phyloP scores from a whole-genome alignment of 495 filamentous ascomycete species.

The Talaromyces ruber region DNA sequence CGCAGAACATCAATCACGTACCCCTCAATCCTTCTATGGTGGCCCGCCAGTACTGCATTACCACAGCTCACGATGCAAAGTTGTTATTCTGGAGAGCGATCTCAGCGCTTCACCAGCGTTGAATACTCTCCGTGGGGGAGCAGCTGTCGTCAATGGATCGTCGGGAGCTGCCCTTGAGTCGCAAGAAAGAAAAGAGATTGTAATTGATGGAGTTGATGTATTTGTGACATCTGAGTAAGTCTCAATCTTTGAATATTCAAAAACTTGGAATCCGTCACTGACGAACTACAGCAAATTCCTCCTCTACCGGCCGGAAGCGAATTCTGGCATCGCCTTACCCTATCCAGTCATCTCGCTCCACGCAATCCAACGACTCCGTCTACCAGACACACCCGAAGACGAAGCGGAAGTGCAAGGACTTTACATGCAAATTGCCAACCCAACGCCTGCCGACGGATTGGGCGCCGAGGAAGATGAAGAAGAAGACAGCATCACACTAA shows the following conservation, averaged over 20 bases:
- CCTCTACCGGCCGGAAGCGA: constrained; percentile 53
- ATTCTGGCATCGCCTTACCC: constrained; percentile 65
- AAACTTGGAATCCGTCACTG: not conserved
- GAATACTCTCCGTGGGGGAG: constrained; percentile 19
- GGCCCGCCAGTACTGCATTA: constrained; percentile 75
- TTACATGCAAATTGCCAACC: constrained; percentile 70
- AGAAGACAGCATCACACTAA: constrained; percentile 61
- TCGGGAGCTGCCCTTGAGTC: constrained; percentile 3
- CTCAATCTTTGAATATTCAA: not conserved
- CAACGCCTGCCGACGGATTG: constrained; percentile 29
- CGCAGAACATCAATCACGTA: constrained; percentile 71
- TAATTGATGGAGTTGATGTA: constrained; percentile 50
- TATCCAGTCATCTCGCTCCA: constrained; percentile 87
- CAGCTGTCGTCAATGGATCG: constrained; percentile 12
- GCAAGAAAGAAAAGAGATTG: constrained; percentile 23
- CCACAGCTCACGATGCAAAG: constrained; percentile 53
- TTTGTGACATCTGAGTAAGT: constrained; percentile 76
- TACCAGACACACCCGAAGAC: constrained; percentile 25
- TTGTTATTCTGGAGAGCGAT: constrained; percentile 40
- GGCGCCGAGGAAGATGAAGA: constrained; percentile 54
- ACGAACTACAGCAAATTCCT: constrained; percentile 52
- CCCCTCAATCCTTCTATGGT: constrained; percentile 73
- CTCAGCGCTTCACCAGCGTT: constrained; percentile 22
- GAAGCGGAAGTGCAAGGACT: constrained; percentile 48
- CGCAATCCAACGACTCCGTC: constrained; percentile 61